Evolutionary conservation across 1,139 yeast species (phyloP).

Genomic region (Protomyces lactucae-debilis): DNA sequence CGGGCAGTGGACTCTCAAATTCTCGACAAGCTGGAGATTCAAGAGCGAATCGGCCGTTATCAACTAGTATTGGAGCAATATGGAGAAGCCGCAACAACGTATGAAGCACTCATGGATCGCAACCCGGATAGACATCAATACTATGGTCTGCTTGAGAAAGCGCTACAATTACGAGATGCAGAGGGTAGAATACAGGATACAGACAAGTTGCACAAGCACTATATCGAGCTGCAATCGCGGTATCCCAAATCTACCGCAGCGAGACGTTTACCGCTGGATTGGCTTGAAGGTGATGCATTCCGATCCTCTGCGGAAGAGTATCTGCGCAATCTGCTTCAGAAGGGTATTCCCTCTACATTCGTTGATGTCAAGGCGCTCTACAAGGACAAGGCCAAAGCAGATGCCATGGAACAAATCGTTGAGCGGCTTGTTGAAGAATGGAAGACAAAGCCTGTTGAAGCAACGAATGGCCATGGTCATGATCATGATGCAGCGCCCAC

Average conservation of each 20-base stretch:
- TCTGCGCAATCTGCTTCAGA: constrained; percentile 55
- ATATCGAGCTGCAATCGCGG: constrained; percentile 57
- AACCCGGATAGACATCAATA: constrained; percentile 76
- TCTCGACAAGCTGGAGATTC: constrained; percentile 48
- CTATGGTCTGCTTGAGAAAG: constrained; percentile 60
- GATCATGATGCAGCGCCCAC: constrained; percentile 43
- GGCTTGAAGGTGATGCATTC: constrained; percentile 47
- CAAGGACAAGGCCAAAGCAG: constrained; percentile 47
- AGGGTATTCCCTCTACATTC: constrained; percentile 90
- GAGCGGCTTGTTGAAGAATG: constrained; percentile 35
- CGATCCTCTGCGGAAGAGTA: constrained; percentile 49
- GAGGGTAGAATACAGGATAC: constrained; percentile 36
- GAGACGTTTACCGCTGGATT: constrained; percentile 16
- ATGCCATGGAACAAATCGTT: constrained; percentile 43
- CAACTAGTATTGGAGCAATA: constrained; percentile 44
- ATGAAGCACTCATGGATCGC: constrained; percentile 68
- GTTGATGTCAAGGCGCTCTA: constrained; percentile 79
- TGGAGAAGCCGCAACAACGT: constrained; percentile 63
- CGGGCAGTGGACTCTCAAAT: constrained; percentile 51
- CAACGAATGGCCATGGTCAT: background rate
- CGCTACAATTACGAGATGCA: constrained; percentile 44
- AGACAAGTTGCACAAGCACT: constrained; percentile 41
- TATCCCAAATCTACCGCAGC: constrained; percentile 50
- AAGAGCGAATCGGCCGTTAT: constrained; percentile 66
- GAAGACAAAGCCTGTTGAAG: constrained; percentile 1